These are phyloP conservation scores for Sutorius australiensis DNA, from an alignment of 768 basidiomycete species.

Conservation along the genomic window DNA sequence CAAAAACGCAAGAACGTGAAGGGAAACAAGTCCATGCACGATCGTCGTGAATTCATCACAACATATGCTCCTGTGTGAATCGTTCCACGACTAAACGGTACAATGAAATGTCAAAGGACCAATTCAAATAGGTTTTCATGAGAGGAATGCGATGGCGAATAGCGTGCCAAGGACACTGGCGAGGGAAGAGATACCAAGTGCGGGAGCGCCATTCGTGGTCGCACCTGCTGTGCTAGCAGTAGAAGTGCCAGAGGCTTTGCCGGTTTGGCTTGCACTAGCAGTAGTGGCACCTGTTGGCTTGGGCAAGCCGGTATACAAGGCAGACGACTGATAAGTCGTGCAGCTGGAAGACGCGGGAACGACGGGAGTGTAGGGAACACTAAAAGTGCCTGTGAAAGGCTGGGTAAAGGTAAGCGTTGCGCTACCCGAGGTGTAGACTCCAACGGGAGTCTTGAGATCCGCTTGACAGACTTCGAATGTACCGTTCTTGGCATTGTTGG, in stretches of 20 bases:
- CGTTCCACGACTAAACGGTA: slow-evolving; percentile 1
- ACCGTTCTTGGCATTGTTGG: slow-evolving; percentile 53
- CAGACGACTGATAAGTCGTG: slow-evolving; percentile 32
- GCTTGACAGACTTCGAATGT: slow-evolving; percentile 64
- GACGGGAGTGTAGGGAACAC: slow-evolving; percentile 39
- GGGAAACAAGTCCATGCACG: slow-evolving; percentile 10
- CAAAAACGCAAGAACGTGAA: background rate
- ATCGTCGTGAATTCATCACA: slow-evolving; percentile 5
- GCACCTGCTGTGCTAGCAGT: slow-evolving; percentile 13
- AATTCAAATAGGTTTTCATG: slow-evolving; percentile 20
- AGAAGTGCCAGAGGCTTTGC: slow-evolving; percentile 10
- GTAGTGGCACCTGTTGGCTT: background rate
- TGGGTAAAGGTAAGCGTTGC: slow-evolving; percentile 41
- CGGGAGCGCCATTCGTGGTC: slow-evolving; percentile 21
- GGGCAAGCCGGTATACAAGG: slow-evolving; percentile 33
- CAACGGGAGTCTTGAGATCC: slow-evolving; percentile 61
- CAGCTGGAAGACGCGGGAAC: slow-evolving; percentile 46
- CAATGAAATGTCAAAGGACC: background rate
- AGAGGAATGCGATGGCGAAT: slow-evolving; percentile 37
- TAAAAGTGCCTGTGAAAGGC: slow-evolving; percentile 32
- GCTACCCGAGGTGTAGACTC: slow-evolving; percentile 44
- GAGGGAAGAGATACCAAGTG: slow-evolving; percentile 30
- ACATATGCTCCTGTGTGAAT: background rate
- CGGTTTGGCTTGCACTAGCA: slow-evolving; percentile 10
- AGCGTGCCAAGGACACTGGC: slow-evolving; percentile 34